Conservation (phyloP, 139 green algal species). For the Astrephomene gubernaculifera region DNA sequence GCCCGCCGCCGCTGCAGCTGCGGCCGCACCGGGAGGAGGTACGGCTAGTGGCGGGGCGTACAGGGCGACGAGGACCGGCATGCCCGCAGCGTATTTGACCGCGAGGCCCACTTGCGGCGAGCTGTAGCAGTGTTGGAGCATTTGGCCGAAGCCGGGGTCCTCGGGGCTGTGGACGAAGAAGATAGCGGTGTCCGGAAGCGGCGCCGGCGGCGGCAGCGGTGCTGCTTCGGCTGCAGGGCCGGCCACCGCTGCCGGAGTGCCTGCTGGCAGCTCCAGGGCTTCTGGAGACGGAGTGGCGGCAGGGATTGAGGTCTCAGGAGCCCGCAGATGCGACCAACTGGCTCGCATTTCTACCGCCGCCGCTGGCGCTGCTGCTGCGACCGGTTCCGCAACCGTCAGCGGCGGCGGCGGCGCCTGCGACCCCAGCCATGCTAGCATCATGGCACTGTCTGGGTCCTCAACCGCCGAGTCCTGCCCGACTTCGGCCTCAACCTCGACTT, state of each 20-base stretch:
- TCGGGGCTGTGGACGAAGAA: background rate
- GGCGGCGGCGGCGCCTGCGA: background rate
- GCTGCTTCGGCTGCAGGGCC: background rate
- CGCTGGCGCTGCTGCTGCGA: background rate
- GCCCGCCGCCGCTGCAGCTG: no score
- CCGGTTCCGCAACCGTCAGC: background rate
- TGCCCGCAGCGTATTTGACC: background rate
- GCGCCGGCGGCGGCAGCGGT: background rate
- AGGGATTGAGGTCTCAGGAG: no score
- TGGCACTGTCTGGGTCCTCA: no score
- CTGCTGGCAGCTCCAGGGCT: no score
- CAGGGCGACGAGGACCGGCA: background rate
- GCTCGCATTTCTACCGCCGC: background rate
- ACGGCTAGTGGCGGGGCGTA: constrained; percentile 15
- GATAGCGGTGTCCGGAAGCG: background rate
- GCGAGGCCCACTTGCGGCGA: background rate
- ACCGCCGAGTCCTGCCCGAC: no score
- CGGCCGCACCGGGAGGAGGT: no score
- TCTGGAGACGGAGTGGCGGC: no score
- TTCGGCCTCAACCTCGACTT: no score
- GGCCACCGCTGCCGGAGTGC: background rate
- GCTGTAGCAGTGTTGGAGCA: constrained; percentile 7
- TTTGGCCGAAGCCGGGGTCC: background rate
- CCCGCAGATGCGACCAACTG: no score
- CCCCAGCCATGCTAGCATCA: no score